These are phyloP conservation scores for Hyaloscypha bicolor DNA, from an alignment of 495 filamentous ascomycete species.

Conservation along the genomic window DNA sequence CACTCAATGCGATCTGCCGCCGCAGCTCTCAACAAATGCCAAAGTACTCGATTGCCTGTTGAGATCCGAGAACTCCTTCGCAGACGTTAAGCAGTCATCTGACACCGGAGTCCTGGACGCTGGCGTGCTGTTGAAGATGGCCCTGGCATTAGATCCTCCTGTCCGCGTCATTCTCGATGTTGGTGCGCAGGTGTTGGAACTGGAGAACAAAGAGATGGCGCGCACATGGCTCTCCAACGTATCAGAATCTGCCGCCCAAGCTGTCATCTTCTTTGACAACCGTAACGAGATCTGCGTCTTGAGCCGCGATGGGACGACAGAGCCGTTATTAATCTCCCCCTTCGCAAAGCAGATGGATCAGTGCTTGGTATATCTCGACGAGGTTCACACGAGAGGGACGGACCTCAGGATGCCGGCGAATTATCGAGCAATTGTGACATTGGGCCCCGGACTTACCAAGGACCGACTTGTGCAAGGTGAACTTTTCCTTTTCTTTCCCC, in stretches of 20 bases:
- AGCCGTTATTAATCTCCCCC: slow-evolving; percentile 59
- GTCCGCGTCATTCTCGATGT: slow-evolving; percentile 70
- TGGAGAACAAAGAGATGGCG: slow-evolving; percentile 58
- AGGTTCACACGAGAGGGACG: slow-evolving; percentile 75
- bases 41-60: slow-evolving; percentile 62
- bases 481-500: slow-evolving; percentile 26
- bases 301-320: slow-evolving; percentile 44
- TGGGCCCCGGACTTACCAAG: slow-evolving; percentile 70
- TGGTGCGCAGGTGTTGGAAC: slow-evolving; percentile 71
- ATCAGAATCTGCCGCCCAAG: slow-evolving; percentile 36
- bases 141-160: slow-evolving; percentile 41
- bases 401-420: slow-evolving; percentile 65
- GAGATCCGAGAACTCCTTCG: slow-evolving; percentile 53
- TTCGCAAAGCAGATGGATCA: slow-evolving; percentile 59
- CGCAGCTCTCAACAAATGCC: slow-evolving; percentile 65
- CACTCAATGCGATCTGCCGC: slow-evolving; percentile 54
- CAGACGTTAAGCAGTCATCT: slow-evolving; percentile 31
- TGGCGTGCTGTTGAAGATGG: slow-evolving; percentile 48
- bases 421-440: slow-evolving; percentile 67
- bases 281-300: slow-evolving; percentile 51
- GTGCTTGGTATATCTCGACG: slow-evolving; percentile 74
- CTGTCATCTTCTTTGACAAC: slow-evolving; percentile 57
- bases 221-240: slow-evolving; percentile 44
- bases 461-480: slow-evolving; percentile 76
- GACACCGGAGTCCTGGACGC: slow-evolving; percentile 36